Conservation (phyloP, 805 yeast genomes). For the Wickerhamiella sergipiensis region DNA sequence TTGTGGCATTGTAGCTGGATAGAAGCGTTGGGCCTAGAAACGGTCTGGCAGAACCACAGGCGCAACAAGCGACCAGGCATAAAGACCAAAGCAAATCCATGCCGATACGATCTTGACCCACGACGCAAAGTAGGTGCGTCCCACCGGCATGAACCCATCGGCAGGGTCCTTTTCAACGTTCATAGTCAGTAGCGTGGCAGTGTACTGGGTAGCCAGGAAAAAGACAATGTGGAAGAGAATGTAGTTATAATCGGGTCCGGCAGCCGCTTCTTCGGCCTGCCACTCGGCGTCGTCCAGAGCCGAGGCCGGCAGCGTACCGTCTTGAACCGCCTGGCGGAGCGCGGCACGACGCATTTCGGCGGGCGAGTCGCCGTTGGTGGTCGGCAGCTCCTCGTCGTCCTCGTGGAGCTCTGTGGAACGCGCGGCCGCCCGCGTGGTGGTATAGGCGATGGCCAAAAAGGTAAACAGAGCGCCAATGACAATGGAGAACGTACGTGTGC, state of each 20-base stretch:
- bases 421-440: constrained; percentile 87
- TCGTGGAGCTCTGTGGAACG: constrained; percentile 36
- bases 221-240: constrained; percentile 75
- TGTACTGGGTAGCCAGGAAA: constrained; percentile 92
- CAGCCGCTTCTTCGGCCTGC: constrained; percentile 13
- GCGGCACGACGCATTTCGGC: constrained; percentile 77
- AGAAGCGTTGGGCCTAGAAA: too few relatives aligned
- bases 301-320: constrained; percentile 86
- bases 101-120: constrained; percentile 90
- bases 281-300: constrained; percentile 67
- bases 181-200: constrained; percentile 83
- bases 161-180: constrained; percentile 73
- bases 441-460: constrained; percentile 87
- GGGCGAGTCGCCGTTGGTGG: constrained; percentile 31
- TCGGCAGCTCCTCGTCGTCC: constrained; percentile 31
- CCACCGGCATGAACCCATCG: constrained; percentile 92
- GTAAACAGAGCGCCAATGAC: constrained; percentile 88
- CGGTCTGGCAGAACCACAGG: constrained; percentile 87
- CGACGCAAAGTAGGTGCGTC: constrained; percentile 86
- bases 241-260: constrained; percentile 17
- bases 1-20: too few relatives aligned
- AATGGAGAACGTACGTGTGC: constrained; percentile 80
- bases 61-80: constrained; percentile 84
- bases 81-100: constrained; percentile 78
- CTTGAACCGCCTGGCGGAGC: constrained; percentile 85